Evolutionary conservation across 2,329 filamentous ascomycete species (phyloP).

Genomic region (Fusarium sp.): DNA sequence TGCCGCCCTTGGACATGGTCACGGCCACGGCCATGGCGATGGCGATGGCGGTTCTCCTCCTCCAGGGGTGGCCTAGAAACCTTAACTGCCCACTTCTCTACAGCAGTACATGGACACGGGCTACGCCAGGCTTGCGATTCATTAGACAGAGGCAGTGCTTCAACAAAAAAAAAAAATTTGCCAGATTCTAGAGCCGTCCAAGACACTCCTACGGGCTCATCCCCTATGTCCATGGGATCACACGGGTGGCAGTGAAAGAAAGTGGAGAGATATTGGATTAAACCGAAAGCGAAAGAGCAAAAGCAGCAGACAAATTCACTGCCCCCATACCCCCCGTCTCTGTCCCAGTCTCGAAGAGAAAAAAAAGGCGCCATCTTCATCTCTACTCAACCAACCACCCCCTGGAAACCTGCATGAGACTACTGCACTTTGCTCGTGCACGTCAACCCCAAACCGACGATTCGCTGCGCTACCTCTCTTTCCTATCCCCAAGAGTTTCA

Average conservation of each 20-base stretch:
- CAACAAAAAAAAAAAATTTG: not conserved
- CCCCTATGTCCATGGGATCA: not conserved
- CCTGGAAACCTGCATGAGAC: slow-evolving; percentile 37
- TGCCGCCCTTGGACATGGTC: not conserved
- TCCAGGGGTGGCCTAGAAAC: slow-evolving; percentile 27
- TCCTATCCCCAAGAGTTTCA: not conserved
- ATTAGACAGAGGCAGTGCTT: not conserved
- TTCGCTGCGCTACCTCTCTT: not conserved
- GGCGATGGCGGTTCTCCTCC: slow-evolving; percentile 34
- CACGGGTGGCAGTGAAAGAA: not conserved
- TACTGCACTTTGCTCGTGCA: slow-evolving; percentile 39
- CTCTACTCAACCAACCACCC: slow-evolving; percentile 30
- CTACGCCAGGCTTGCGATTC: not conserved
- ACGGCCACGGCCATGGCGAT: slow-evolving; percentile 32
- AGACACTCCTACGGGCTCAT: not conserved
- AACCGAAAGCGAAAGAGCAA: not conserved
- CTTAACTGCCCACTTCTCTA: not conserved
- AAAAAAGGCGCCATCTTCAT: not conserved
- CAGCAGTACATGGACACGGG: not conserved
- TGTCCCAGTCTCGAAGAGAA: not conserved
- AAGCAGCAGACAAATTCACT: not conserved
- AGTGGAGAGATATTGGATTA: not conserved
- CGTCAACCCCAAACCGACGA: slow-evolving; percentile 14
- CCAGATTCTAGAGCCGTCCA: not conserved
- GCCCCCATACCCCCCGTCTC: not conserved